phyloP scores from a whole-genome alignment of 1,284 basidiomycete genomes.

The Cryptococcus sp. region DNA sequence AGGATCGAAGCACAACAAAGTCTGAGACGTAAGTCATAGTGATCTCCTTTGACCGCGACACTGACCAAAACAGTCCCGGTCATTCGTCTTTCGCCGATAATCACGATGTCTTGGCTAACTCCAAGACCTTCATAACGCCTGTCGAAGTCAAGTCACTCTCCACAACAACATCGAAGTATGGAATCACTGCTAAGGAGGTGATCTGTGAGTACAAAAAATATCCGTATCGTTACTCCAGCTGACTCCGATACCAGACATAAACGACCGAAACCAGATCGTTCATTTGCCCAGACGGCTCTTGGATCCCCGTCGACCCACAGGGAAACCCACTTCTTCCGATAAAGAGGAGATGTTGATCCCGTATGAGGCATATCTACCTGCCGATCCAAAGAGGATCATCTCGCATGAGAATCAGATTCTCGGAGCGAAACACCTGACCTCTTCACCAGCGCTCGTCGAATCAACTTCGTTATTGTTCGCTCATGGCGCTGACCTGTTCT shows the following conservation, averaged over 20 bases:
- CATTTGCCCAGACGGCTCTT: conserved; percentile 69
- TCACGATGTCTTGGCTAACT: conserved; percentile 56
- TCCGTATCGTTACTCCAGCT: not conserved
- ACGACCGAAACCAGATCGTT: conserved; percentile 66
- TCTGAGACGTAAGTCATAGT: conserved; percentile 56
- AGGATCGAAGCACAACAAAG: conserved; percentile 61
- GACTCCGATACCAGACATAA: conserved; percentile 60
- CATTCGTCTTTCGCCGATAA: conserved; percentile 61
- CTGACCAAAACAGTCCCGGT: conserved; percentile 56
- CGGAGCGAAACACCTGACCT: conserved; percentile 61
- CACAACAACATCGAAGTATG: conserved; percentile 77
- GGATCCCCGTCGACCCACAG: conserved; percentile 76
- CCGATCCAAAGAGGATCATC: conserved; percentile 68
- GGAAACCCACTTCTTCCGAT: conserved; percentile 72
- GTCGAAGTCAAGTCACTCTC: conserved; percentile 64
- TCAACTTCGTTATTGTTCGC: conserved; percentile 86
- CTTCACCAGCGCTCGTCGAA: conserved; percentile 80
- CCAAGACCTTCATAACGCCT: conserved; percentile 69
- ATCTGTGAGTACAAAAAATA: conserved; percentile 57
- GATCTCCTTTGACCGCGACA: too few species aligned
- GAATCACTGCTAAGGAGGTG: conserved; percentile 80
- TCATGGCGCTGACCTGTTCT: conserved; percentile 81
- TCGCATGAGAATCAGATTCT: conserved; percentile 74
- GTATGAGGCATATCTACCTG: conserved; percentile 73
- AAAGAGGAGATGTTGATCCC: conserved; percentile 79